A percentile compares a stretch with the other conserved stretches of the same genome.
Conservation (phyloP, 148 eudicot species). For the Spergularia bocconei region DNA sequence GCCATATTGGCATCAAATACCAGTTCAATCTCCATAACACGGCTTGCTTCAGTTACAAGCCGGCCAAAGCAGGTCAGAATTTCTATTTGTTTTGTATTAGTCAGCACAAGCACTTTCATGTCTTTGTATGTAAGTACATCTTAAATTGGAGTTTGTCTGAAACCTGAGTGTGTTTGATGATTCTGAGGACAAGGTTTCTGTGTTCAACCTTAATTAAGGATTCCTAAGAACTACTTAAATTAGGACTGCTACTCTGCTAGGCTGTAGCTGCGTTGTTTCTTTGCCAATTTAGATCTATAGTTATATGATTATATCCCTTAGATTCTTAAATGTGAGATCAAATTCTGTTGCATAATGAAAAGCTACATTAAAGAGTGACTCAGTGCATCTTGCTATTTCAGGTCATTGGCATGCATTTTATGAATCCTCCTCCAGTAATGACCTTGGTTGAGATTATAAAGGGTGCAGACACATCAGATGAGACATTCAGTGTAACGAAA, state of each 20-base stretch:
- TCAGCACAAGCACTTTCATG: neutral
- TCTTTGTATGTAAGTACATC: neutral
- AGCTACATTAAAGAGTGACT: neutral
- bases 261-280: too few relatives aligned
- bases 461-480: slow-evolving; percentile 84
- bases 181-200: neutral
- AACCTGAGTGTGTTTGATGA: neutral
- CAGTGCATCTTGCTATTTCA: slow-evolving; percentile 25
- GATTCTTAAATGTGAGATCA: neutral
- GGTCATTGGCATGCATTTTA: slow-evolving; percentile 98
- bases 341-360: slow-evolving; percentile 5
- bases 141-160: neutral
- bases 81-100: neutral
- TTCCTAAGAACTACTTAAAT: too few relatives aligned
- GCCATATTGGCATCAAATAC: slow-evolving; percentile 89
- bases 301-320: neutral
- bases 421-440: slow-evolving; percentile 97
- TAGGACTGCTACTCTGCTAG: too few relatives aligned
- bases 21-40: slow-evolving; percentile 83
- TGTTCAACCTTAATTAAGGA: too few relatives aligned
- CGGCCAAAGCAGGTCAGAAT: slow-evolving; percentile 62
- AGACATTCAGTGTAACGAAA: slow-evolving; percentile 60
- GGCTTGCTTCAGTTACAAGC: slow-evolving; percentile 67
- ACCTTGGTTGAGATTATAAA: slow-evolving; percentile 78
- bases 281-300: neutral